Conservation (phyloP, 768 basidiomycete species). For the Lentinula sp. region DNA sequence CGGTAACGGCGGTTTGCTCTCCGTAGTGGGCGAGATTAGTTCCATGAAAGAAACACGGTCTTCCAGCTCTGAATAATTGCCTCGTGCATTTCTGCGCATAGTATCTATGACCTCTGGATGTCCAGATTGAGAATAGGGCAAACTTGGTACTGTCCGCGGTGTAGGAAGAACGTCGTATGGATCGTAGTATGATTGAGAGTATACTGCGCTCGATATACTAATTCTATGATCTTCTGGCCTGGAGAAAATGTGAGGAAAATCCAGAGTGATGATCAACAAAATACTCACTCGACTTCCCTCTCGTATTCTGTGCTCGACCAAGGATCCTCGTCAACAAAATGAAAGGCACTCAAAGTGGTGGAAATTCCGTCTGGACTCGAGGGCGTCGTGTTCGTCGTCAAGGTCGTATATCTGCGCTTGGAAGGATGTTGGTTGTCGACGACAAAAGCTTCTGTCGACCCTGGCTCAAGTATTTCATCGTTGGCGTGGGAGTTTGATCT, state of each 20-base stretch:
- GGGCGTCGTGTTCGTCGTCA: conserved; percentile 3
- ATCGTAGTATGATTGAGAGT: conserved; percentile 27
- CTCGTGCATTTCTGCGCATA: background rate
- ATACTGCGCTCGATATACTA: conserved; percentile 36
- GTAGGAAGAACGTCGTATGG: conserved; percentile 13
- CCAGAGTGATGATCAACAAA: background rate
- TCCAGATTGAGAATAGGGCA: background rate
- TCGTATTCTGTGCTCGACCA: conserved; percentile 24
- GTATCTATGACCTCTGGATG: background rate
- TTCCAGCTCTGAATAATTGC: background rate
- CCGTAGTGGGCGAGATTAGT: conserved; percentile 26
- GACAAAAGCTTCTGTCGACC: background rate
- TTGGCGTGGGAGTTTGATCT: background rate
- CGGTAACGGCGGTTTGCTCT: conserved; percentile 36
- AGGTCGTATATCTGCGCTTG: background rate
- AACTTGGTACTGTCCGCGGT: background rate
- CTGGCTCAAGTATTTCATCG: background rate
- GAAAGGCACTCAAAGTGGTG: background rate
- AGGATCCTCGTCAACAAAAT: conserved; percentile 22
- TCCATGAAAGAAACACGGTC: conserved; percentile 37
- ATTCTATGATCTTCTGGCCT: conserved; percentile 28
- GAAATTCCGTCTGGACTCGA: background rate
- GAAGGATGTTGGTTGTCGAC: background rate
- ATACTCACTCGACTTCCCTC: background rate
- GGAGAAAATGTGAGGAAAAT: conserved; percentile 1